A percentile compares a stretch with the other conserved stretches of the same genome.
Evolutionary conservation across 805 yeast genomes (phyloP).

Genomic region (Cyberlindnera suaveolens): DNA sequence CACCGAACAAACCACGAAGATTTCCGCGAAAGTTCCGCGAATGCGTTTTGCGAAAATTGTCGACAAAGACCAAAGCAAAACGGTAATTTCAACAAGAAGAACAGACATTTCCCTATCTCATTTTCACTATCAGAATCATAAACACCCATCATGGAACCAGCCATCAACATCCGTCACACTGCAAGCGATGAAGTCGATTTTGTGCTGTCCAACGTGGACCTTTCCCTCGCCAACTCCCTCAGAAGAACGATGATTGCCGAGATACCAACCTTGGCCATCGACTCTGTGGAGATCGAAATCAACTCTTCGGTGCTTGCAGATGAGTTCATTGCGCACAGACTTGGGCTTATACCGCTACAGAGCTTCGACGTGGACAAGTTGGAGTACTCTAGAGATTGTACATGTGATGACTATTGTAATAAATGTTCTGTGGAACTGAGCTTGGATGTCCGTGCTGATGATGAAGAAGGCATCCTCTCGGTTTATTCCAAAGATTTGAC

Average conservation of each 20-base stretch:
- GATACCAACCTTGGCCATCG: conserved; percentile 95
- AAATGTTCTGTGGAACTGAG: conserved; percentile 87
- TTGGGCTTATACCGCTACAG: conserved; percentile 87
- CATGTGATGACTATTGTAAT: conserved; percentile 96
- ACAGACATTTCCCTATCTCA: not conserved
- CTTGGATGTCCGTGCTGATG: conserved; percentile 82
- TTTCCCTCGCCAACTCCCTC: conserved; percentile 86
- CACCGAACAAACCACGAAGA: too few relatives aligned
- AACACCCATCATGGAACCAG: conserved; percentile 35
- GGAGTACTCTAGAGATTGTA: conserved; percentile 90
- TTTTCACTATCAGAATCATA: not conserved
- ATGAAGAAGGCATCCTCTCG: conserved; percentile 79
- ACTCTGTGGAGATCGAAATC: conserved; percentile 86
- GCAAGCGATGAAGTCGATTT: conserved; percentile 87
- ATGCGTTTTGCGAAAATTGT: too few relatives aligned
- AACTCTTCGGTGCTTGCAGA: conserved; percentile 96
- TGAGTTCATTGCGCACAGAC: conserved; percentile 90
- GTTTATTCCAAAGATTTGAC: conserved; percentile 81
- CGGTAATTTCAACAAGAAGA: too few relatives aligned
- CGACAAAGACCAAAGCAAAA: too few relatives aligned
- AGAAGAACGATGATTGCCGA: conserved; percentile 92
- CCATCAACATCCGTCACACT: conserved; percentile 82
- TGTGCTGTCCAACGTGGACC: conserved; percentile 78
- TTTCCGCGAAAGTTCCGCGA: too few relatives aligned
- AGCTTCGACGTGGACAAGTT: conserved; percentile 78